phyloP scores from a whole-genome alignment of 179 eudicot genomes.

The Silene vulgaris region DNA sequence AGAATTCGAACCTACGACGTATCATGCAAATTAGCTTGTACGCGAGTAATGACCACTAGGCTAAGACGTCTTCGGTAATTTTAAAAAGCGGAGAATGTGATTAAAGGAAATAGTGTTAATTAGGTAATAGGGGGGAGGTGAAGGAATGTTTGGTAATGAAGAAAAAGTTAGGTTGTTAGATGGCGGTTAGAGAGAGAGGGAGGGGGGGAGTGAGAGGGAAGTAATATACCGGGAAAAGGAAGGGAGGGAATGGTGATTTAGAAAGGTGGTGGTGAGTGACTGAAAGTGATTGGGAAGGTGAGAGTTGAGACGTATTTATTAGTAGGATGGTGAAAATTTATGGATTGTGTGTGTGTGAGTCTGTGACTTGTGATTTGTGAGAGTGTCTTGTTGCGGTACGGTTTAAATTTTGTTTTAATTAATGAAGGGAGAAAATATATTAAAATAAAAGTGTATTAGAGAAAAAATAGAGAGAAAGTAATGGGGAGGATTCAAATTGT shows the following conservation, averaged over 20 bases:
- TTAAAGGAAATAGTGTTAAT: neutral
- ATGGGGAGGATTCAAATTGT: too few relatives aligned
- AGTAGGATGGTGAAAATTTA: neutral
- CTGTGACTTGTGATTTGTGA: too few relatives aligned
- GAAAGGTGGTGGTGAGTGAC: neutral
- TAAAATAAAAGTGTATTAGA: too few relatives aligned
- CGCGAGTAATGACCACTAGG: neutral
- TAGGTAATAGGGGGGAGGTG: neutral
- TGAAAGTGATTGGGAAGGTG: conserved; percentile 18
- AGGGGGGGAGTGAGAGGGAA: conserved; percentile 8
- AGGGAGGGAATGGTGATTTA: neutral
- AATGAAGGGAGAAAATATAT: too few relatives aligned
- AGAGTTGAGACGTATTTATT: conserved; percentile 17
- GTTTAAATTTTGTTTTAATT: too few relatives aligned
- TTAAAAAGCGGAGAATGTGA: neutral
- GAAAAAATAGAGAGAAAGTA: too few relatives aligned
- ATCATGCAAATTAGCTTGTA: neutral
- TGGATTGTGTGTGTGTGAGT: neutral
- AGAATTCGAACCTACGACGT: neutral
- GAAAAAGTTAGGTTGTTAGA: neutral
- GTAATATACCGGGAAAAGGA: conserved; percentile 30
- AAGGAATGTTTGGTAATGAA: conserved; percentile 15
- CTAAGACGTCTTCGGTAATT: neutral
- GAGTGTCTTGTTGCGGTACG: too few relatives aligned
- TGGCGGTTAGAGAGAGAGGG: neutral